Evolutionary conservation across 768 basidiomycete species (phyloP).

Genomic region (Flagelloscypha sp.): DNA sequence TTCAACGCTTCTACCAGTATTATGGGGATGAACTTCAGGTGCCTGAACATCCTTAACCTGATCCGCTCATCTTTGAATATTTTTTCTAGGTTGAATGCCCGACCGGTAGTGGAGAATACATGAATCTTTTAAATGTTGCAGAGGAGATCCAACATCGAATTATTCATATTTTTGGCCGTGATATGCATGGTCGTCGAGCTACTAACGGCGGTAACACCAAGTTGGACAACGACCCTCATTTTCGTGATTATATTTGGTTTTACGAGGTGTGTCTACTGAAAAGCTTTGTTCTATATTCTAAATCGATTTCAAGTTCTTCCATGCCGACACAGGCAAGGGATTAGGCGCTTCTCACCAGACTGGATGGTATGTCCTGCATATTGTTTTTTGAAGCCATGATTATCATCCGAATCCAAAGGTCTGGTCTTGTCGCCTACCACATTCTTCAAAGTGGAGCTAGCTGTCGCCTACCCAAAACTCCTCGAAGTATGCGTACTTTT

Average conservation of each 20-base stretch:
- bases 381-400: not conserved
- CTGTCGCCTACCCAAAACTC: conserved; percentile 90
- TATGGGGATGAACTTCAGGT: conserved; percentile 86
- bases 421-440: conserved; percentile 83
- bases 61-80: not conserved
- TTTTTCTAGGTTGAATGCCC: conserved; percentile 76
- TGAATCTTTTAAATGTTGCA: conserved; percentile 89
- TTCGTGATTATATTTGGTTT: conserved; percentile 95
- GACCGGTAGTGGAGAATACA: conserved; percentile 93
- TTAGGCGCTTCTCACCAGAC: conserved; percentile 98
- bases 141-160: conserved; percentile 99
- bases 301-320: conserved; percentile 65
- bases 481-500: conserved; percentile 63
- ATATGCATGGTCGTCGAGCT: conserved; percentile 77
- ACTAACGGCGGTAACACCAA: conserved; percentile 86
- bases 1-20: conserved; percentile 97
- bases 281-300: conserved; percentile 1
- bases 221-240: conserved; percentile 88
- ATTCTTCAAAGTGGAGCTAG: conserved; percentile 85
- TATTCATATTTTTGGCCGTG: conserved; percentile 96
- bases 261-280: conserved; percentile 58
- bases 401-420: conserved; percentile 34
- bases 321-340: conserved; percentile 86
- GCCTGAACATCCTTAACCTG: conserved; percentile 1
- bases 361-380: conserved; percentile 62